A percentile compares a stretch with the other conserved stretches of the same genome.
These are phyloP conservation scores for Diutina neorugosa DNA, from an alignment of 1,139 yeast genomes.

Conservation along the genomic window DNA sequence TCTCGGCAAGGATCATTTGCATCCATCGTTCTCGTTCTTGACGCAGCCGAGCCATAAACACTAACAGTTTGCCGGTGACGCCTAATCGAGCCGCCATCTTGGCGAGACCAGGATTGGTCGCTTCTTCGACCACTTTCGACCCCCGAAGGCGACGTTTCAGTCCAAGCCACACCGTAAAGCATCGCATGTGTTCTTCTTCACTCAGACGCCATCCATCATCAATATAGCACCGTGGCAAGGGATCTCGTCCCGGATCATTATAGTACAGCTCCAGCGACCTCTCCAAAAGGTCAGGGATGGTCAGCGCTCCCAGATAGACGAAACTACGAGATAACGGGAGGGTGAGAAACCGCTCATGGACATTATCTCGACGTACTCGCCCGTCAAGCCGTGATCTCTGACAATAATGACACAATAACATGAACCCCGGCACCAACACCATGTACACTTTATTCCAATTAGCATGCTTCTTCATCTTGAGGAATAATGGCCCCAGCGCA, in stretches of 20 bases:
- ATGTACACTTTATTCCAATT: constrained; percentile 50
- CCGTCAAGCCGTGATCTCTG: background rate
- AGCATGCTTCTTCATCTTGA: constrained; percentile 58
- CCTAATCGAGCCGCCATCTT: constrained; percentile 45
- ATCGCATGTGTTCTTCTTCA: constrained; percentile 61
- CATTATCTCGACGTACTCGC: background rate
- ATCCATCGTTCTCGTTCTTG: constrained; percentile 86
- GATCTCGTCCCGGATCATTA: constrained; percentile 39
- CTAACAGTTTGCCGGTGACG: constrained; percentile 53
- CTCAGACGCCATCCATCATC: constrained; percentile 72
- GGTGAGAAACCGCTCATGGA: constrained; percentile 32
- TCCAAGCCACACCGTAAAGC: constrained; percentile 82
- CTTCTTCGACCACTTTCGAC: background rate
- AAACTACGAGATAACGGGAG: constrained; percentile 60
- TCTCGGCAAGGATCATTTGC: constrained; percentile 44
- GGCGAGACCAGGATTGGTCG: constrained; percentile 30
- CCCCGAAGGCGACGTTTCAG: constrained; percentile 33
- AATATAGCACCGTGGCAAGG: constrained; percentile 58
- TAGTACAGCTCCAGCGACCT: constrained; percentile 31
- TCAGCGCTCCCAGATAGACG: constrained; percentile 57
- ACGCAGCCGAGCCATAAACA: constrained; percentile 71
- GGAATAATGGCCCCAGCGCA: constrained; percentile 51
- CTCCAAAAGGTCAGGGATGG: constrained; percentile 44
- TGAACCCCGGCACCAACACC: constrained; percentile 57
- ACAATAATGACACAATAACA: constrained; percentile 29